phyloP scores from a whole-genome alignment of 495 filamentous ascomycete genomes.

The Aspergillus taichungensis region DNA sequence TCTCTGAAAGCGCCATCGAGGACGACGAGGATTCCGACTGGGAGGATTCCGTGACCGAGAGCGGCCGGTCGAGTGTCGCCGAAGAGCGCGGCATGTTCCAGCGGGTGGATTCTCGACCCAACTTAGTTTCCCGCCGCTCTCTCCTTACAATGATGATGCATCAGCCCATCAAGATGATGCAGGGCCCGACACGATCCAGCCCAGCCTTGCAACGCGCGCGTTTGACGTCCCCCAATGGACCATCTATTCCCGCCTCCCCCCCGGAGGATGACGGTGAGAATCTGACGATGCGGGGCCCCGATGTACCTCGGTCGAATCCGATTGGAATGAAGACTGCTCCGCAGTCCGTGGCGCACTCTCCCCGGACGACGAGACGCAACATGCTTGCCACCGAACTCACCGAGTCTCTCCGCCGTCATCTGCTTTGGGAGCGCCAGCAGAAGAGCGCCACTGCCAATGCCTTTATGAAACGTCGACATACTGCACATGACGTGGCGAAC shows the following conservation, averaged over 20 bases:
- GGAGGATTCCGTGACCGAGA: slow-evolving; percentile 90
- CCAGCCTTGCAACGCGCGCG: slow-evolving; percentile 75
- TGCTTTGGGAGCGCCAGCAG: slow-evolving; percentile 83
- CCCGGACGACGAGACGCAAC: slow-evolving; percentile 86
- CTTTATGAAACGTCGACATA: slow-evolving; percentile 84
- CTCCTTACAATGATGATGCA: slow-evolving; percentile 86
- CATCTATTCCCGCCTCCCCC: slow-evolving; percentile 65
- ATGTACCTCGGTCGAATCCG: slow-evolving; percentile 73
- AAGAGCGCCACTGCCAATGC: slow-evolving; percentile 84
- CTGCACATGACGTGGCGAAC: slow-evolving; percentile 79
- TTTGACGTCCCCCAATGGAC: slow-evolving; percentile 61
- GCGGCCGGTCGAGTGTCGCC: slow-evolving; percentile 60
- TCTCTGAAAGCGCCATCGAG: slow-evolving; percentile 77
- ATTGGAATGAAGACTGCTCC: slow-evolving; percentile 58
- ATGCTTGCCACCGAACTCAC: slow-evolving; percentile 95
- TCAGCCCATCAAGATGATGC: slow-evolving; percentile 44
- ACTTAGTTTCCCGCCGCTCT: slow-evolving; percentile 78
- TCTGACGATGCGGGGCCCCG: slow-evolving; percentile 63
- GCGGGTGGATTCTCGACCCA: slow-evolving; percentile 79
- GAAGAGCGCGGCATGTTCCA: slow-evolving; percentile 76
- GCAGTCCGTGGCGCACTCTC: slow-evolving; percentile 68
- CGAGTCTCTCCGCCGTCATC: slow-evolving; percentile 65
- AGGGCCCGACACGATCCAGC: slow-evolving; percentile 59
- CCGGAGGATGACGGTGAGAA: slow-evolving; percentile 57
- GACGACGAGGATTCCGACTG: slow-evolving; percentile 84